Conservation (phyloP, 345 rosid species). For the Physaria fendleri region DNA sequence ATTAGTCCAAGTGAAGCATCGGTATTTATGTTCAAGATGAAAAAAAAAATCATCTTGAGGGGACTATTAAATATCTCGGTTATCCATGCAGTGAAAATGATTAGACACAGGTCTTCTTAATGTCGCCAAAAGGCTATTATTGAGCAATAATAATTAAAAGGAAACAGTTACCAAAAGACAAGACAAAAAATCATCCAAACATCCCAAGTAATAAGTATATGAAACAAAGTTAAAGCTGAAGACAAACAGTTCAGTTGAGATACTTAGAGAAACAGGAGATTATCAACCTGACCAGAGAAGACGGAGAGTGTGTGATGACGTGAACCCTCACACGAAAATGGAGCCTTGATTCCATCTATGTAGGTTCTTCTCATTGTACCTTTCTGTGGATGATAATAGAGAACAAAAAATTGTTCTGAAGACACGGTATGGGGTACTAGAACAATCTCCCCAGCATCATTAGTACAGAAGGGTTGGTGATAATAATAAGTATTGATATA, state of each 20-base stretch:
- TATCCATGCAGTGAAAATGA: too few relatives aligned
- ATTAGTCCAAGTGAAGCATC: too few relatives aligned
- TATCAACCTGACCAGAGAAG: background rate
- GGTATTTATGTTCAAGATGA: too few relatives aligned
- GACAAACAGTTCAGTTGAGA: background rate
- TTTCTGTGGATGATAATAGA: slow-evolving; percentile 9
- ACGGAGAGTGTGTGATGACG: background rate
- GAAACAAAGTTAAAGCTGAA: background rate
- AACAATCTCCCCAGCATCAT: too few relatives aligned
- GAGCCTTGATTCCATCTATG: background rate
- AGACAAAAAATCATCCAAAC: background rate
- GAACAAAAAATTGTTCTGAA: background rate
- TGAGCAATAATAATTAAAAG: too few relatives aligned
- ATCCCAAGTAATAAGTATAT: background rate
- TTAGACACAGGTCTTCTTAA: too few relatives aligned
- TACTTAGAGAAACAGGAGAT: background rate
- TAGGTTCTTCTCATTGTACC: background rate
- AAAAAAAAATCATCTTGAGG: too few relatives aligned
- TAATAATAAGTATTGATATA: too few relatives aligned
- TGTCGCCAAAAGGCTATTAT: too few relatives aligned
- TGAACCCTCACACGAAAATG: background rate
- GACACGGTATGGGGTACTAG: too few relatives aligned
- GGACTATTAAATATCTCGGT: too few relatives aligned
- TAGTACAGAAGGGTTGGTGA: too few relatives aligned
- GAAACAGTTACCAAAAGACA: background rate